Conservation (phyloP, 805 yeast species). For the Myxozyma mucilagina region DNA sequence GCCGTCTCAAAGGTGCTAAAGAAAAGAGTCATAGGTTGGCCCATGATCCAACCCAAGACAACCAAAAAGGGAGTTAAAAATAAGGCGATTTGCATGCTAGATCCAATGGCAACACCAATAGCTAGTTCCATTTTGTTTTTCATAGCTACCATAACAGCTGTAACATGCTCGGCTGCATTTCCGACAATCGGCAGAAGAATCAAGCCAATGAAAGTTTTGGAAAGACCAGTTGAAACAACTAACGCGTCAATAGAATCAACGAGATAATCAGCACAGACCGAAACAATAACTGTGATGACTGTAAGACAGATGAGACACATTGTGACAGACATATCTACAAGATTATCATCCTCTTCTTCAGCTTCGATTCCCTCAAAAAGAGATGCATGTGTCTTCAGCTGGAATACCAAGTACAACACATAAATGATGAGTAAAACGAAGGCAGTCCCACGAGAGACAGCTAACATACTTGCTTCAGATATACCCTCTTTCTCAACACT, state of each 20-base stretch:
- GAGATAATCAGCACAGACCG: conserved; percentile 87
- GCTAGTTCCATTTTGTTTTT: conserved; percentile 98
- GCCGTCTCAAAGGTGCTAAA: conserved; percentile 94
- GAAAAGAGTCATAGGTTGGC: conserved; percentile 87
- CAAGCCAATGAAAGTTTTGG: conserved; percentile 93
- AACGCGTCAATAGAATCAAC: conserved; percentile 92
- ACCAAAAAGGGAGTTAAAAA: conserved; percentile 96
- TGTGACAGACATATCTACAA: conserved; percentile 48
- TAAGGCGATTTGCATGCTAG: conserved; percentile 90
- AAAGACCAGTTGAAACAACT: conserved; percentile 78
- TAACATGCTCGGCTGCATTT: conserved; percentile 98
- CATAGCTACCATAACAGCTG: conserved; percentile 91
- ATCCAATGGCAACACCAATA: conserved; percentile 94
- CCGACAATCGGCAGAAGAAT: conserved; percentile 95
- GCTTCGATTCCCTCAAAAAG: conserved; percentile 38
- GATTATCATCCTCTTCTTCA: conserved; percentile 37
- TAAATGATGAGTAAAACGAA: conserved; percentile 75
- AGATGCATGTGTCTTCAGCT: conserved; percentile 72
- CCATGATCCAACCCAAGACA: conserved; percentile 86
- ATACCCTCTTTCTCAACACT: conserved; percentile 46
- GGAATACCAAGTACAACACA: conserved; percentile 78
- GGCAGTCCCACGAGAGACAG: conserved; percentile 83
- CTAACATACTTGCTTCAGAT: conserved; percentile 54
- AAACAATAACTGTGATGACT: conserved; percentile 71
- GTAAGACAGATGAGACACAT: conserved; percentile 50